phyloP scores from a whole-genome alignment of 1,284 basidiomycete species.

The Ganoderma lucidum region DNA sequence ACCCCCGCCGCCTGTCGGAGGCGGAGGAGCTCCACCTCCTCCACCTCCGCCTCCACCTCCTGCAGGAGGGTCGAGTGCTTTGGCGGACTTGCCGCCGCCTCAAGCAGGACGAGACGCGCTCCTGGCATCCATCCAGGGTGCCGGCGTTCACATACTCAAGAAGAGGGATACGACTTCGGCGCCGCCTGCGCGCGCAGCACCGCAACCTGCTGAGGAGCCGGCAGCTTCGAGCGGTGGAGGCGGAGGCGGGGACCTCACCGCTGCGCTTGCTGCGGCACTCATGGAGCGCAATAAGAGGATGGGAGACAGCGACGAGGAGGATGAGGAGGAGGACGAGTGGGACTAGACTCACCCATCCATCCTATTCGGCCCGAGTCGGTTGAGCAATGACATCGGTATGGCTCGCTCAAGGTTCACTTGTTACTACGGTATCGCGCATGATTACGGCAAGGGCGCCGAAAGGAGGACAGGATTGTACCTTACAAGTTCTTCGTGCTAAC shows the following conservation, averaged over 20 bases:
- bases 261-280: conserved; percentile 72
- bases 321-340: conserved; percentile 91
- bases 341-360: conserved; percentile 52
- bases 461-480: conserved; percentile 14
- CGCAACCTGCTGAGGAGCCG: conserved; percentile 50
- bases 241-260: conserved; percentile 65
- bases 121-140: conserved; percentile 74
- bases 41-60: conserved; percentile 40
- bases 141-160: conserved; percentile 75
- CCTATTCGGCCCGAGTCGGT: background rate
- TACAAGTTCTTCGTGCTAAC: conserved; percentile 16
- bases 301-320: conserved; percentile 92
- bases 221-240: conserved; percentile 47
- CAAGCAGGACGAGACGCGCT: conserved; percentile 65
- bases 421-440: background rate
- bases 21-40: conserved; percentile 40
- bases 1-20: conserved; percentile 45
- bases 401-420: background rate
- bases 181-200: conserved; percentile 45
- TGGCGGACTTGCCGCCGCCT: conserved; percentile 41
- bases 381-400: background rate
- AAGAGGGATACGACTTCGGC: conserved; percentile 59
- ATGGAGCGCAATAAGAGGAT: conserved; percentile 88
- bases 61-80: conserved; percentile 41
- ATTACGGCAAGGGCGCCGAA: background rate